These are phyloP conservation scores for Chlorociboria aeruginascens DNA, from an alignment of 495 filamentous ascomycete species.

Conservation along the genomic window DNA sequence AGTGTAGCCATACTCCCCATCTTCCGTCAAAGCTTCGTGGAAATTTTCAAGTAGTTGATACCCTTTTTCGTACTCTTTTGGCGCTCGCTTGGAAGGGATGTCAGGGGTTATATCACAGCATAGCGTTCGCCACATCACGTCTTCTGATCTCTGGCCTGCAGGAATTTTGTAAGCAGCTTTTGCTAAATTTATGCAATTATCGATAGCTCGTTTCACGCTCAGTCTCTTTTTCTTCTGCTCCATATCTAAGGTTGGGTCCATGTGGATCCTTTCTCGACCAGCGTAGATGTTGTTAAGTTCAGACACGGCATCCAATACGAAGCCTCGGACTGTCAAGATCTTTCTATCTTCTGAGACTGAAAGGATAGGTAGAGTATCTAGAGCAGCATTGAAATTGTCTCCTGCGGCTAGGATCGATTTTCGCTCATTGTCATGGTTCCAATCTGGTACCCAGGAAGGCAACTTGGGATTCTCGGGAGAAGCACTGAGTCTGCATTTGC, in stretches of 20 bases:
- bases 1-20: no score
- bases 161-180: background rate
- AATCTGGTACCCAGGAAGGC: conserved; percentile 4
- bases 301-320: background rate
- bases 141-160: background rate
- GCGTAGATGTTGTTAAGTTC: background rate
- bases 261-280: background rate
- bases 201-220: background rate
- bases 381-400: background rate
- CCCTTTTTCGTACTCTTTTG: no score
- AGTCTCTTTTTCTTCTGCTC: background rate
- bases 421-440: background rate
- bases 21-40: no score
- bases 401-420: background rate
- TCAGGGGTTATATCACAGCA: no score
- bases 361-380: background rate
- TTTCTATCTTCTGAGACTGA: background rate
- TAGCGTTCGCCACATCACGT: no score
- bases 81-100: no score
- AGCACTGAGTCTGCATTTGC: background rate
- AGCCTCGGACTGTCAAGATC: background rate
- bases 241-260: background rate
- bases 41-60: no score
- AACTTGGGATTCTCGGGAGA: background rate
- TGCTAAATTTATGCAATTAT: background rate